Evolutionary conservation across 495 filamentous ascomycete genomes (phyloP).

Genomic region (Penicillium daleae): DNA sequence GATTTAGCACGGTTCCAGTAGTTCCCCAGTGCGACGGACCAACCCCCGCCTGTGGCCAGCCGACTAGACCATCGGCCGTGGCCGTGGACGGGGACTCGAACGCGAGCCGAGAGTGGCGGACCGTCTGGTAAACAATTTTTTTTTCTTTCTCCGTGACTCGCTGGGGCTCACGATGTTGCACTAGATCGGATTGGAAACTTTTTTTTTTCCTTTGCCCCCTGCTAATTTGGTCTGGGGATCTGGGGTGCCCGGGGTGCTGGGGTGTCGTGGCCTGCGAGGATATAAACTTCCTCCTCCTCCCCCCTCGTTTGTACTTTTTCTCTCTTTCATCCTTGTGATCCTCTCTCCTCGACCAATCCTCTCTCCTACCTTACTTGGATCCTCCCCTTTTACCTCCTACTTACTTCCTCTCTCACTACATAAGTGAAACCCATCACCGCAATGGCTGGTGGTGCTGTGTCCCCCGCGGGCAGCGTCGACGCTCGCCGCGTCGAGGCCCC

Average conservation of each 20-base stretch:
- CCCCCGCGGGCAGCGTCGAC: slow-evolving; percentile 40
- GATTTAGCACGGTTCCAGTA: slow-evolving; percentile 14
- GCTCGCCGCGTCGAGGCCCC: slow-evolving; percentile 60
- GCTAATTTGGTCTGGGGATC: slow-evolving; percentile 13
- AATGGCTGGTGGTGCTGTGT: slow-evolving; percentile 30
- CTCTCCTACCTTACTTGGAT: not conserved
- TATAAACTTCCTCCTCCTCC: slow-evolving; percentile 25
- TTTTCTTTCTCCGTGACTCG: not conserved
- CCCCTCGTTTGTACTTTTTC: not conserved
- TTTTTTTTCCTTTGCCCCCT: not conserved
- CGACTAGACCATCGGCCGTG: slow-evolving; percentile 12
- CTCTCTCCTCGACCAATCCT: slow-evolving; percentile 5
- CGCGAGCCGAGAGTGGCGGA: slow-evolving; percentile 20
- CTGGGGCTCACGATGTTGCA: slow-evolving; percentile 1
- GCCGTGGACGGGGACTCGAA: no score
- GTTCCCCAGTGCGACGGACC: not conserved
- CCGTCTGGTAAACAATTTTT: slow-evolving; percentile 13
- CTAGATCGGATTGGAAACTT: slow-evolving; percentile 7
- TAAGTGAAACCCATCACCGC: slow-evolving; percentile 17
- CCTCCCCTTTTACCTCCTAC: not conserved
- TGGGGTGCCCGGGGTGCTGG: slow-evolving; percentile 6
- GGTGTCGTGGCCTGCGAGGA: not conserved
- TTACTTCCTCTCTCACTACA: slow-evolving; percentile 1
- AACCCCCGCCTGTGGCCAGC: not conserved
- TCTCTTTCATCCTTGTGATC: slow-evolving; percentile 9